Percentiles rank a stretch among this genome's conserved stretches.
These are phyloP conservation scores for Epithele typhae DNA, from an alignment of 768 basidiomycete genomes.

Conservation along the genomic window DNA sequence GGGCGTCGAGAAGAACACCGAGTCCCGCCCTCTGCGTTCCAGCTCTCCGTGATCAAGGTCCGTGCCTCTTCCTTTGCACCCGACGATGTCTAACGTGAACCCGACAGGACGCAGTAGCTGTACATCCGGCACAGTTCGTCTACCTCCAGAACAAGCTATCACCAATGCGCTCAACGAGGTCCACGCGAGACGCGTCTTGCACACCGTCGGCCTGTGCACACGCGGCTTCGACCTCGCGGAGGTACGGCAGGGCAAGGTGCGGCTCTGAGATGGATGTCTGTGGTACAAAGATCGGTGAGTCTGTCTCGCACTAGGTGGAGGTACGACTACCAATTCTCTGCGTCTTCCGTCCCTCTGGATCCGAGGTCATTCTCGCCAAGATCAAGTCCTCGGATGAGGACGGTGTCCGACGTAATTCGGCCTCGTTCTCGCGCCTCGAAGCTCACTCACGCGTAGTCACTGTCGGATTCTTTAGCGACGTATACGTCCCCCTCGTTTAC, in stretches of 20 bases:
- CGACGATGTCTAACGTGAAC: too few species aligned
- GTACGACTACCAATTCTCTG: constrained; percentile 85
- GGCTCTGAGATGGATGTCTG: constrained; percentile 90
- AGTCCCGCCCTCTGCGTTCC: too few species aligned
- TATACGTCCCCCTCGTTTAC: constrained; percentile 75
- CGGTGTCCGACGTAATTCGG: constrained; percentile 69
- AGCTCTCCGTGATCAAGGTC: too few species aligned
- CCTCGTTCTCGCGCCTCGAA: not conserved
- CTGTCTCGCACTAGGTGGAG: too few species aligned
- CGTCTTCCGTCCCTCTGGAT: constrained; percentile 86
- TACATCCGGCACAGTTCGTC: constrained; percentile 86
- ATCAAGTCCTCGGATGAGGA: constrained; percentile 85
- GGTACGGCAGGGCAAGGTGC: constrained; percentile 86
- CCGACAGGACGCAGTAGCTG: constrained; percentile 92
- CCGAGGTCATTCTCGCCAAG: constrained; percentile 86
- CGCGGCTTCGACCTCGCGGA: constrained; percentile 83
- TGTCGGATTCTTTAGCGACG: constrained; percentile 93
- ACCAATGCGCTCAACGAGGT: constrained; percentile 89
- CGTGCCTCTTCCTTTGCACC: too few species aligned
- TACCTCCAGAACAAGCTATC: constrained; percentile 71
- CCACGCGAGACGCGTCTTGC: constrained; percentile 88
- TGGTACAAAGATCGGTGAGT: constrained; percentile 81
- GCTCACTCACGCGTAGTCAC: constrained; percentile 49
- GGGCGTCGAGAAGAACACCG: too few species aligned
- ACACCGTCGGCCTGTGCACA: constrained; percentile 88